phyloP scores from a whole-genome alignment of 371 early-diverging fungal genomes.

The Haplosporangium sp. region DNA sequence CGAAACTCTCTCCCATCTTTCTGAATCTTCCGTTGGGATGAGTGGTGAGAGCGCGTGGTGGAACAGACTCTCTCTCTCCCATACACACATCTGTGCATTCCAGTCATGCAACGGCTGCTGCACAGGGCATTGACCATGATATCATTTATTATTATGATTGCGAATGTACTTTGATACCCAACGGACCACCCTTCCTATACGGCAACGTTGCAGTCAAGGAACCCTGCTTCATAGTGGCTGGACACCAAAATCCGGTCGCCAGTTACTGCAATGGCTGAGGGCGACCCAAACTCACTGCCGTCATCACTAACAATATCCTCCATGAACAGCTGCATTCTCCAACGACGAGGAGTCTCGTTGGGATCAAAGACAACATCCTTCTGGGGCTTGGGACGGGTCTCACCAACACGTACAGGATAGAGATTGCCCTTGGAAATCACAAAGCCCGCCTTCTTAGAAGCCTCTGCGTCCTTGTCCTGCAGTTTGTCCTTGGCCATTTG shows the following conservation, averaged over 20 bases:
- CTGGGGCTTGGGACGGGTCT: slow-evolving; percentile 47
- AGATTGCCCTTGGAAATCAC: slow-evolving; percentile 30
- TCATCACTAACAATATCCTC: slow-evolving; percentile 47
- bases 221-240: slow-evolving; percentile 37
- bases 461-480: slow-evolving; percentile 15
- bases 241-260: slow-evolving; percentile 37
- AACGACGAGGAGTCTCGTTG: slow-evolving; percentile 26
- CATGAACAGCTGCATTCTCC: slow-evolving; percentile 33
- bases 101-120: no score
- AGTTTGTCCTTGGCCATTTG: slow-evolving; percentile 33
- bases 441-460: slow-evolving; percentile 35
- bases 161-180: no score
- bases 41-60: no score
- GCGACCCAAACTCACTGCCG: slow-evolving; percentile 44
- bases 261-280: slow-evolving; percentile 38
- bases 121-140: no score
- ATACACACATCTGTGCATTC: no score
- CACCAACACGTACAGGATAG: slow-evolving; percentile 43
- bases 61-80: no score
- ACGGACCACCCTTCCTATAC: not conserved
- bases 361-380: slow-evolving; percentile 48
- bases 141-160: no score
- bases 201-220: slow-evolving; percentile 38
- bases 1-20: not conserved
- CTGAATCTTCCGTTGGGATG: no score